Percentiles rank a stretch among this genome's conserved stretches.
Evolutionary conservation across 345 rosid genomes (phyloP).

Genomic region (Murraya paniculata): DNA sequence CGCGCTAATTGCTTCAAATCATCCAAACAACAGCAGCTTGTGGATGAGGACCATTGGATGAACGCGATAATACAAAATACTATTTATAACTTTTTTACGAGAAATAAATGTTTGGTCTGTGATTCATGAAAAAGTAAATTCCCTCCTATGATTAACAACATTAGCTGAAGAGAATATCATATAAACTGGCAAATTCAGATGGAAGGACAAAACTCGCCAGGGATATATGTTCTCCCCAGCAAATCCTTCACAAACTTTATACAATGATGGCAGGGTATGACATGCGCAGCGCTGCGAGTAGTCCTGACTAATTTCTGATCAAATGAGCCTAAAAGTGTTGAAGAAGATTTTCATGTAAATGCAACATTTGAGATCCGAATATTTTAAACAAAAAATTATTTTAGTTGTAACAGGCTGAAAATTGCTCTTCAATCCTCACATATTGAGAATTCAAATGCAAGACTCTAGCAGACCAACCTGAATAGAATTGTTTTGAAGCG

Average conservation of each 20-base stretch:
- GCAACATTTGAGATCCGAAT: slow-evolving; percentile 13
- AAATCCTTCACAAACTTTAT: slow-evolving; percentile 83
- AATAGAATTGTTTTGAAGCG: slow-evolving; percentile 61
- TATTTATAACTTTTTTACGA: neutral
- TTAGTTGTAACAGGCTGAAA: neutral
- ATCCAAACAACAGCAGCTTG: slow-evolving; percentile 31
- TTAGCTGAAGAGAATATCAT: too few relatives aligned
- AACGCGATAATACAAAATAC: too few relatives aligned
- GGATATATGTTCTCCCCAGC: slow-evolving; percentile 67
- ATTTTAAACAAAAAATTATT: neutral
- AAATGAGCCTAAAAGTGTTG: slow-evolving; percentile 44
- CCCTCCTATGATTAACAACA: neutral
- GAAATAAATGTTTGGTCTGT: neutral
- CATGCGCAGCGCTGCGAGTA: slow-evolving; percentile 42
- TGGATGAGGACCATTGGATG: neutral
- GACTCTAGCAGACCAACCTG: slow-evolving; percentile 50
- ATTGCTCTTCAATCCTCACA: too few relatives aligned
- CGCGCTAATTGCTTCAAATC: slow-evolving; percentile 66
- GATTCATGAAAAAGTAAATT: neutral
- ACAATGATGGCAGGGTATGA: slow-evolving; percentile 73
- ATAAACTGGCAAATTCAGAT: too few relatives aligned
- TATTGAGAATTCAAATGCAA: too few relatives aligned
- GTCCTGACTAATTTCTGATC: slow-evolving; percentile 41
- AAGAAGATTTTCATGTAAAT: slow-evolving; percentile 69
- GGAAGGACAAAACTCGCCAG: slow-evolving; percentile 40